Evolutionary conservation across 352 stramenopile genomes (phyloP).

Genomic region (Peronospora belbahrii): DNA sequence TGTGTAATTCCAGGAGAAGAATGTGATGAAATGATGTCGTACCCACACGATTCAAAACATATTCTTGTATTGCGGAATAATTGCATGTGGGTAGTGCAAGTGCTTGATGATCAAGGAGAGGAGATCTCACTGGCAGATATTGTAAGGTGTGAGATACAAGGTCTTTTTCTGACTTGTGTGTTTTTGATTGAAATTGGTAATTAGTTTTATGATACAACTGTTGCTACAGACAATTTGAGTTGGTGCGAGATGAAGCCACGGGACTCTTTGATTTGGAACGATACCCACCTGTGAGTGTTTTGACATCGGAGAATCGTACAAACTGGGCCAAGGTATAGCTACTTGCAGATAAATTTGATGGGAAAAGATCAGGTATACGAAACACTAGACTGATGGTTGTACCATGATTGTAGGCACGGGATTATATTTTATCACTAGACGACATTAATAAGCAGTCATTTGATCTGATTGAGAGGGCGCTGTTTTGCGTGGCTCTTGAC

Average conservation of each 20-base stretch:
- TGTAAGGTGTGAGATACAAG: constrained; percentile 30
- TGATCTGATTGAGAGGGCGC: constrained; percentile 87
- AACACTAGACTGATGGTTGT: background rate
- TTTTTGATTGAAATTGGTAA: too few species aligned
- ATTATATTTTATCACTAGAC: constrained; percentile 82
- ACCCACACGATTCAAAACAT: constrained; percentile 88
- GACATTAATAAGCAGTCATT: constrained; percentile 87
- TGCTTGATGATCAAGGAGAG: constrained; percentile 65
- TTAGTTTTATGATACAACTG: background rate
- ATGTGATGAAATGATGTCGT: constrained; percentile 80
- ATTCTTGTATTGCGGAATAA: constrained; percentile 90
- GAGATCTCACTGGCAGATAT: constrained; percentile 72
- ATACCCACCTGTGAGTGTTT: constrained; percentile 86
- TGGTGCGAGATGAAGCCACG: constrained; percentile 78
- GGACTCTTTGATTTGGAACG: constrained; percentile 80
- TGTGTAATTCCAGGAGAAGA: constrained; percentile 91
- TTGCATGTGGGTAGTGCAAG: constrained; percentile 80
- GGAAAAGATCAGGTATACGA: background rate
- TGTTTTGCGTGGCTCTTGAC: constrained; percentile 91
- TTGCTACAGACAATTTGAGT: constrained; percentile 64
- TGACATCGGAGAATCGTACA: constrained; percentile 93
- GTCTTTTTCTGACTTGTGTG: too few species aligned
- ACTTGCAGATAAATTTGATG: background rate
- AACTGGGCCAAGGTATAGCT: constrained; percentile 89
- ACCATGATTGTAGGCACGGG: constrained; percentile 36